A percentile compares a stretch with the other conserved stretches of the same genome.
Conservation (phyloP, 1,139 yeast genomes). For the Candida pseudoviswanathii region DNA sequence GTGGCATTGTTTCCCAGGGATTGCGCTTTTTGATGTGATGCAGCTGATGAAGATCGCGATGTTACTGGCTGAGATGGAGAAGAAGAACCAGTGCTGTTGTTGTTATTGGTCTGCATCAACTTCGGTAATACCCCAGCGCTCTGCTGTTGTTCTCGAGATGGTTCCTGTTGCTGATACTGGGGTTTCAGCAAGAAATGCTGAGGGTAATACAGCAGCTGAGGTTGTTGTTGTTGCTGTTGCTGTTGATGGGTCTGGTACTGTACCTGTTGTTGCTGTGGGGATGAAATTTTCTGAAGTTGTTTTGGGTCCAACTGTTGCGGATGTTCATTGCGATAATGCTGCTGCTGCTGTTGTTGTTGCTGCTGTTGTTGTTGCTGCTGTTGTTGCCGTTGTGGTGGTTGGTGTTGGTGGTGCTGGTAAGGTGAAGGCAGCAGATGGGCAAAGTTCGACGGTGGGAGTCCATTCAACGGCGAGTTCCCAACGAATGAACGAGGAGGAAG, state of each 20-base stretch:
- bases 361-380: constrained; percentile 12
- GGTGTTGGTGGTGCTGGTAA: constrained; percentile 4
- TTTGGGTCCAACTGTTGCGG: constrained; percentile 19
- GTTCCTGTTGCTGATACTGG: constrained; percentile 18
- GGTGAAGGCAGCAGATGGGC: constrained; percentile 14
- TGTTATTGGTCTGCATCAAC: not conserved
- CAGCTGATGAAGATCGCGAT: constrained; percentile 5
- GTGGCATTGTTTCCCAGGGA: not conserved
- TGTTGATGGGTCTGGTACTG: constrained; percentile 10
- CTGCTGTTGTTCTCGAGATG: constrained; percentile 13
- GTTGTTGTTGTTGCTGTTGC: constrained; percentile 13
- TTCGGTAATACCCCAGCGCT: not conserved
- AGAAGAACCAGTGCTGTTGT: not conserved
- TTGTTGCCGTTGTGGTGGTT: constrained; percentile 8
- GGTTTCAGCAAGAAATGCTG: constrained; percentile 11
- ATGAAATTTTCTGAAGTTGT: constrained; percentile 17
- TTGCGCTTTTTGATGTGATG: not conserved
- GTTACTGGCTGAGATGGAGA: constrained; percentile 9
- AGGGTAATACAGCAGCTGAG: constrained; percentile 19
- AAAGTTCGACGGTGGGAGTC: constrained; percentile 13
- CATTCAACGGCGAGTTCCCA: constrained; percentile 10
- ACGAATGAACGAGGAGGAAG: constrained; percentile 11
- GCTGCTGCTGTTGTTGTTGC: constrained; percentile 12
- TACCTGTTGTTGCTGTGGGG: constrained; percentile 14
- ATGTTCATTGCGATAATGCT: constrained; percentile 13